phyloP scores from a whole-genome alignment of 2,329 filamentous ascomycete species.

The Calonectria pauciramosa region DNA sequence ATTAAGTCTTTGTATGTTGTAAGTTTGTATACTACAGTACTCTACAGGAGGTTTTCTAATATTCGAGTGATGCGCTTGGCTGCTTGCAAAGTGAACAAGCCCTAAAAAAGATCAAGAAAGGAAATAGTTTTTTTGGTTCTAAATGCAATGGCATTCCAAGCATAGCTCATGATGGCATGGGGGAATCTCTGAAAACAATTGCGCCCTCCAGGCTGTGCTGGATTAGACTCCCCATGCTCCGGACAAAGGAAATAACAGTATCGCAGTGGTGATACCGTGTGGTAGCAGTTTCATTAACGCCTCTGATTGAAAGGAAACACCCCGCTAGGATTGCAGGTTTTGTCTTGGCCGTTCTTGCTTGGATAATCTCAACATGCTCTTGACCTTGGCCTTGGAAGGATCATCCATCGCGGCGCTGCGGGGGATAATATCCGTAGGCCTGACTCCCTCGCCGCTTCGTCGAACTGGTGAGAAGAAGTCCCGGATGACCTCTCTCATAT shows the following conservation, averaged over 20 bases:
- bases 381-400: not conserved
- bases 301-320: conserved; percentile 48
- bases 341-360: conserved; percentile 52
- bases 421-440: not conserved
- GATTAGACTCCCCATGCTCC: conserved; percentile 11
- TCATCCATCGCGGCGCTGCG: conserved; percentile 1
- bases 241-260: conserved; percentile 11
- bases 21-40: conserved; percentile 6
- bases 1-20: not conserved
- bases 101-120: not conserved
- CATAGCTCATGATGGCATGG: not conserved
- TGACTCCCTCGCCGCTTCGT: conserved; percentile 39
- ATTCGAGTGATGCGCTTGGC: not conserved
- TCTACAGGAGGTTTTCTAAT: not conserved
- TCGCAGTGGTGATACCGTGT: not conserved
- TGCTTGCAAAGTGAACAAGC: not conserved
- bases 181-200: conserved; percentile 27
- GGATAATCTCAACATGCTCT: not conserved
- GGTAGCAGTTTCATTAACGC: not conserved
- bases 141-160: not conserved
- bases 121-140: not conserved
- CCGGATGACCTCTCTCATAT: conserved; percentile 35
- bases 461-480: conserved; percentile 38
- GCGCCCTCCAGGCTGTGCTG: conserved; percentile 20
- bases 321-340: conserved; percentile 54